Base-by-base conservation (phyloP, 2,329 filamentous ascomycete genomes). In the Nemania serpens region DNA sequence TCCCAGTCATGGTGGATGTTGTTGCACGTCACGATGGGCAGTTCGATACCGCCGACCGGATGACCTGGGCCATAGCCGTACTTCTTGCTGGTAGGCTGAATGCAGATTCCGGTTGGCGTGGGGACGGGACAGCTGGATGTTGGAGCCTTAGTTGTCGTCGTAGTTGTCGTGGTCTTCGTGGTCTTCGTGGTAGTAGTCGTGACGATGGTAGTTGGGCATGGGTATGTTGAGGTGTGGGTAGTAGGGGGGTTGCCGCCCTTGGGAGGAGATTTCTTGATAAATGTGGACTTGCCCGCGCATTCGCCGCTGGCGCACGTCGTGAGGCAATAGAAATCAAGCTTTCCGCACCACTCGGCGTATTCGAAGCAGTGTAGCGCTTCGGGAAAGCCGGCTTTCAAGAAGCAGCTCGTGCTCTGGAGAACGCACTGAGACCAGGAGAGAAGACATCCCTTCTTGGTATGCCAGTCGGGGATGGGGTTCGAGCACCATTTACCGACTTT, bases 51-150 rank as follows among this genome's bases (percentile, higher is more conserved):
- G 50, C 81, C 83, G 15, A 84, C 81, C 2, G 81, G 78, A 52
- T 78, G 87, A 37, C 88, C 84, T 1, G 88, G 87, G 1, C 84
- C 86, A 70, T 93, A 94, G 54, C 86, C 87, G 66, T 82, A 84
- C 71, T 82, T 81, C 66, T 84, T 82, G 75, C 76, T 81, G 54
- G 75, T 73, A n/a, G 83, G 79, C 73, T 85, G 81, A 37, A 71
- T 75, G 78, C 83, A 85, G 68, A 85, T 78, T 66, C 80, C 80
- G 58, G 80, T 82, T 1, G 81, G 78, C 36, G 78, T 72, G 2
- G 82, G 80, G 54, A 79, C 75, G 55, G 79, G 76, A 43, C 74
- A 73, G 54, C 73, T 72, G 20, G 73, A 71, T 17, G 73, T 69
- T 22, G 66, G 67, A 12, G 36, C 4, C 11, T 12, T 12, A 36